Evolutionary conservation across 2,329 filamentous ascomycete genomes (phyloP), one percentile per base, ranked within the genome.

Genomic region (Sporothrix protearum): DNA sequence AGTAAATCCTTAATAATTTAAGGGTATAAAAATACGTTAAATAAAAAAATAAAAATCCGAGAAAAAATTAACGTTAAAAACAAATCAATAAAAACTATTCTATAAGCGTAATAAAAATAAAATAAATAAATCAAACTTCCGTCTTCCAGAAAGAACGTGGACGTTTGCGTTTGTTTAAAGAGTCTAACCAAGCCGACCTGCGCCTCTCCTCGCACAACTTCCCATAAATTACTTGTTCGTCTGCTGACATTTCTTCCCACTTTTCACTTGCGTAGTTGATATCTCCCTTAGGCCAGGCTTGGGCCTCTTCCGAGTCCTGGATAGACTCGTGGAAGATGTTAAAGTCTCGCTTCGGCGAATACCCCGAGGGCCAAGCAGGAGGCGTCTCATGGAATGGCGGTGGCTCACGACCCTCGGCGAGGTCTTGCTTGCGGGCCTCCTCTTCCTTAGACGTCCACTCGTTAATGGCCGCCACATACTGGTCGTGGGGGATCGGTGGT

Each of bases 121-220:
- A 61, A 61, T 61, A 61, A 2, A 61, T 61, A 7, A 61, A 61
- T 61, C n/a, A 61, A n/a, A 61, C 57, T 25, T 61, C 16, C 57
- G 57, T 61, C 57, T 61, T 61, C 57, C 57, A 61, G 57, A 42
- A 61, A 61, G 57, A 22, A 42, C 33, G n/a, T 61, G 57, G 33
- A 61, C 57, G 33, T 61, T 61, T 61, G 57, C 33, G 57, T 61
- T 61, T 61, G 57, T 61, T 61, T n/a, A 61, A 61, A 61, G 57
- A 61, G 57, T 51, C 47, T 51, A 51, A 51, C 47, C 47, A 51
- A 42, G 59, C 59, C 59, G 12, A 42, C 33, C 59, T 63, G n/a
- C 59, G 59, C 36, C 59, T 63, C 59, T 63, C 59, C 59, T 63
- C 36, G 59, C 59, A 42, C 59, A 42, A 36, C 33, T 63, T 42